Conservation (phyloP, 345 rosid species). For the Eucalyptus coolabah region DNA sequence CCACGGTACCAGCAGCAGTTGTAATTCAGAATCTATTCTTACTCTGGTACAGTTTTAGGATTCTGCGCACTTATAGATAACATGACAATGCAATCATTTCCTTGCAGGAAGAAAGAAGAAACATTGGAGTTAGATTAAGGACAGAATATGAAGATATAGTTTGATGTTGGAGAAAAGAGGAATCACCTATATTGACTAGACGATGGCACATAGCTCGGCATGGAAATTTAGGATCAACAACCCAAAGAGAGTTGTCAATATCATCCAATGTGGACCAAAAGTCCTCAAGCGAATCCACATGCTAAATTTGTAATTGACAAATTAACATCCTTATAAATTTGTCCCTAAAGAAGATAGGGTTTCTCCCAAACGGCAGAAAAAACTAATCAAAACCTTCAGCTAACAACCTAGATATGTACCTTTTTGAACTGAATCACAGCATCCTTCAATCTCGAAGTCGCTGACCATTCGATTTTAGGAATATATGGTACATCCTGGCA, state of each 20-base stretch:
- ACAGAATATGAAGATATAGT: background rate
- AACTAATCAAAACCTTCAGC: background rate
- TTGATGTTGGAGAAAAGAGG: background rate
- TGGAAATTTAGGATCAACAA: conserved; percentile 30
- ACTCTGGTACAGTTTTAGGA: conserved; percentile 74
- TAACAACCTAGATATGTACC: conserved; percentile 11
- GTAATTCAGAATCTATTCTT: conserved; percentile 9
- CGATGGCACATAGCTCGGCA: conserved; percentile 32
- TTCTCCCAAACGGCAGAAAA: background rate
- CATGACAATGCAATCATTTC: conserved; percentile 43
- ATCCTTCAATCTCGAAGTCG: conserved; percentile 49
- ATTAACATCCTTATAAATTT: background rate
- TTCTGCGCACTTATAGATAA: conserved; percentile 26
- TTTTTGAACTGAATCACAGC: conserved; percentile 43
- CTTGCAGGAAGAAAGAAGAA: conserved; percentile 10
- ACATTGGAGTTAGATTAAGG: background rate
- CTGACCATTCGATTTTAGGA: conserved; percentile 48
- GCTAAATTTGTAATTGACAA: conserved; percentile 14
- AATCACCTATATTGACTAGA: conserved; percentile 37
- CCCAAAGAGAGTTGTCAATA: conserved; percentile 53
- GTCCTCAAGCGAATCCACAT: conserved; percentile 55
- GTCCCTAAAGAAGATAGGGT: background rate
- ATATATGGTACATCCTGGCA: conserved; percentile 56
- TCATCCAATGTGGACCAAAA: conserved; percentile 76
- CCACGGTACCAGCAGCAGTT: background rate